Evolutionary conservation across 345 rosid genomes (phyloP).

Genomic region (Populus simonii): DNA sequence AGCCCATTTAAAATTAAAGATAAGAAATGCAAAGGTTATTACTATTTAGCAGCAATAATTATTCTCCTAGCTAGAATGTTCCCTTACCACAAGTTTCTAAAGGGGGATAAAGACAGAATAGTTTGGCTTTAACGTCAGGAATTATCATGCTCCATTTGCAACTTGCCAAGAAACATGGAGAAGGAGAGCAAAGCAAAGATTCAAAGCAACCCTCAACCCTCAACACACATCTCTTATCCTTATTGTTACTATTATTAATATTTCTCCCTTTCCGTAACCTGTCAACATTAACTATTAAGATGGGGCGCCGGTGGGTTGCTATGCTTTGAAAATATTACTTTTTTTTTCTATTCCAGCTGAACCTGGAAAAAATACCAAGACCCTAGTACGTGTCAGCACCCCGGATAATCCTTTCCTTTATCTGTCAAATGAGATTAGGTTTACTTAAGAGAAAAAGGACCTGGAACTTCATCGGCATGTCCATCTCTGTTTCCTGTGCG

Average conservation of each 20-base stretch:
- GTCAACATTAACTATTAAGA: neutral
- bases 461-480: too few relatives aligned
- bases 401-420: neutral
- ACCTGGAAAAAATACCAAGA: neutral
- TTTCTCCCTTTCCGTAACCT: neutral
- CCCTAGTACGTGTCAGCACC: neutral
- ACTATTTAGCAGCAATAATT: too few relatives aligned
- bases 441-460: too few relatives aligned
- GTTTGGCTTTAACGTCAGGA: neutral
- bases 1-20: too few relatives aligned
- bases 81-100: neutral
- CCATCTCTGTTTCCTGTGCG: neutral
- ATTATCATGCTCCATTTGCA: neutral
- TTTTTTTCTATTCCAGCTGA: too few relatives aligned
- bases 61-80: neutral
- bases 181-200: neutral
- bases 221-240: conserved; percentile 2
- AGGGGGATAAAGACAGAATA: neutral
- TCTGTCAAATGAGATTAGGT: neutral
- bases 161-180: conserved; percentile 1
- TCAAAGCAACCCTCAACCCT: neutral
- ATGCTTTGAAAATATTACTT: too few relatives aligned
- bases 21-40: too few relatives aligned
- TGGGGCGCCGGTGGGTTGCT: neutral
- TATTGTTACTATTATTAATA: neutral